These are phyloP conservation scores for Primulina huaijiensis DNA, from an alignment of 257 asterid species.

Conservation along the genomic window DNA sequence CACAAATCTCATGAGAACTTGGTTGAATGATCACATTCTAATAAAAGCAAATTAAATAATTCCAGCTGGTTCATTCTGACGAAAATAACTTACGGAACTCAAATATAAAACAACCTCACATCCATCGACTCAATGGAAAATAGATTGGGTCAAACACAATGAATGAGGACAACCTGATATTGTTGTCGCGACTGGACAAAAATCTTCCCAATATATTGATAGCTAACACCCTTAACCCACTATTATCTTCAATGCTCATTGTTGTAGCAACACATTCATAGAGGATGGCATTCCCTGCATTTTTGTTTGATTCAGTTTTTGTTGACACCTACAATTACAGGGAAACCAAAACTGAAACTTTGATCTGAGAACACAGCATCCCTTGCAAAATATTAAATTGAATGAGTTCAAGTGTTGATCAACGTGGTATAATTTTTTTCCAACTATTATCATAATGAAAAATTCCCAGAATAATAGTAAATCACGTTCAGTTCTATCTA, in stretches of 20 bases:
- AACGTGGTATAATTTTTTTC: conserved; percentile 10
- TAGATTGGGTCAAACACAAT: conserved; percentile 19
- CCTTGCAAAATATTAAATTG: conserved; percentile 14
- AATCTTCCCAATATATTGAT: conserved; percentile 96
- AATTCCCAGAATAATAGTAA: background rate
- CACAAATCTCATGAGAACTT: background rate
- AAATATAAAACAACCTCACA: conserved; percentile 15
- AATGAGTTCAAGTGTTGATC: conserved; percentile 14
- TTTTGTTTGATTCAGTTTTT: conserved; percentile 91
- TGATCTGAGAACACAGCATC: conserved; percentile 17
- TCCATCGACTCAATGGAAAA: conserved; percentile 13
- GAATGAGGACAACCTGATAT: conserved; percentile 59
- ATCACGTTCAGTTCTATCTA: conserved; percentile 6
- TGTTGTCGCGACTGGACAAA: conserved; percentile 97
- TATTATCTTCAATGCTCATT: conserved; percentile 87
- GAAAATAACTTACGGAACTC: conserved; percentile 10
- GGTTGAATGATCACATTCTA: conserved; percentile 2
- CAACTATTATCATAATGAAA: conserved; percentile 1
- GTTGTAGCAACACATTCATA: conserved; percentile 95
- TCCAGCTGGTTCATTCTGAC: conserved; percentile 3
- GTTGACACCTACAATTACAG: conserved; percentile 81
- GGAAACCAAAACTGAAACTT: conserved; percentile 23
- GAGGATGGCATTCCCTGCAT: conserved; percentile 94
- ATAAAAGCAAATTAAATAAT: conserved; percentile 18
- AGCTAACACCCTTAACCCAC: conserved; percentile 94